Evolutionary conservation across 169 alveolate genomes (phyloP), one percentile per base, ranked within the genome.

Genomic region (Theileria annulata): DNA sequence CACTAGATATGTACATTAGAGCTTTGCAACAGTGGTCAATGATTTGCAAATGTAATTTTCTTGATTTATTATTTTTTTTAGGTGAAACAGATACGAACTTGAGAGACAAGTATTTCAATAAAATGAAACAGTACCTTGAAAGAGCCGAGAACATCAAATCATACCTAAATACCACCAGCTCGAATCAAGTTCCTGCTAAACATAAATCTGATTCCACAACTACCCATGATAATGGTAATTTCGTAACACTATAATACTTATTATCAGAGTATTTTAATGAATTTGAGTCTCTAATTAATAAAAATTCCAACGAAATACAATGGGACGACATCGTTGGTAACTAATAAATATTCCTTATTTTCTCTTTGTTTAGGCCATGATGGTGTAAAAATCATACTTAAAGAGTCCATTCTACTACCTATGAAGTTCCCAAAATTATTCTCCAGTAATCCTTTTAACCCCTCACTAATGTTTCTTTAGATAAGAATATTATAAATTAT

Each of bases 371-470:
- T 64, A 64, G 73, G 99, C 8, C 93, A 96, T 64, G 98, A 95
- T 30, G 84, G 88, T 33, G 99, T 99, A 0, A 97, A 97, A 79
- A 87, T 94, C 60, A 76, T 97, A 47, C 85, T 97, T 47, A 86
- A 96, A 86, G 99, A 97, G 79, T 99, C 99, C 13, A 98, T 96
- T 19, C 90, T 97, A 31, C 82, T 96, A 64, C 99, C 99, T 49
- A 91, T 96, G 21, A 94, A 92, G 66, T 96, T 96, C 83, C 99
- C 99, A 19, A 93, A 96, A 75, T 87, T 97, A 21, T 97, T 97
- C 86, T 92, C 91, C 74, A 98, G 98, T 15, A 21, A 70, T 4
- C 12, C 73, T 64, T 12, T n/a, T 12, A 25, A 2, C 12, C 37
- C 8, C 30, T 8, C 9, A 47, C 37, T 42, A 28, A 3, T 56